Evolutionary conservation across 2,329 filamentous ascomycete genomes (phyloP).

Genomic region (Sarocladium kiliense): DNA sequence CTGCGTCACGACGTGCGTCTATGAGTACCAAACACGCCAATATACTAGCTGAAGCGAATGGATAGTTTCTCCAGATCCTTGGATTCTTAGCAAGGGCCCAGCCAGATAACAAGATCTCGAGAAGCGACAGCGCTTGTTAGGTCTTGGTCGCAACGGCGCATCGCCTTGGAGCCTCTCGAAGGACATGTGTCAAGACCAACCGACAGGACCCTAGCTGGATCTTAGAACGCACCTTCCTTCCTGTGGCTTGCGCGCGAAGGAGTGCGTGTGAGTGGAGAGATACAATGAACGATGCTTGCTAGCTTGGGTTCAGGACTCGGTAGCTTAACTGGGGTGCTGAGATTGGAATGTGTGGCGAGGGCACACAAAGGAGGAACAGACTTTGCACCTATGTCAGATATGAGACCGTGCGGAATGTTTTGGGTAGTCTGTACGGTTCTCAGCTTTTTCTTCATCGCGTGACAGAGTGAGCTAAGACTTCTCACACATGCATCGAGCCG

Average conservation of each 20-base stretch:
- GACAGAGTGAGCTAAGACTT: no score
- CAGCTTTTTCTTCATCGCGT: no score
- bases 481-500: no score
- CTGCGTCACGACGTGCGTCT: no score
- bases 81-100: no score
- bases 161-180: not conserved
- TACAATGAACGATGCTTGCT: not conserved
- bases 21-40: no score
- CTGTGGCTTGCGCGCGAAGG: not conserved
- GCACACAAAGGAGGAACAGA: no score
- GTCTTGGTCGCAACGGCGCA: not conserved
- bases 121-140: not conserved
- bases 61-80: not conserved
- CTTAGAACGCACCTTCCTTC: not conserved
- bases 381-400: no score
- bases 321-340: not conserved
- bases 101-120: no score
- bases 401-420: no score
- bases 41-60: not conserved
- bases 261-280: slow-evolving; percentile 1
- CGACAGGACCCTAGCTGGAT: not conserved
- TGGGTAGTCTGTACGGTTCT: no score
- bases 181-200: not conserved
- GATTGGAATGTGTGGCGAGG: slow-evolving; percentile 1
- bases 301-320: not conserved